Evolutionary conservation across 306 rosid species (phyloP).

Genomic region (Dryas drummondii): DNA sequence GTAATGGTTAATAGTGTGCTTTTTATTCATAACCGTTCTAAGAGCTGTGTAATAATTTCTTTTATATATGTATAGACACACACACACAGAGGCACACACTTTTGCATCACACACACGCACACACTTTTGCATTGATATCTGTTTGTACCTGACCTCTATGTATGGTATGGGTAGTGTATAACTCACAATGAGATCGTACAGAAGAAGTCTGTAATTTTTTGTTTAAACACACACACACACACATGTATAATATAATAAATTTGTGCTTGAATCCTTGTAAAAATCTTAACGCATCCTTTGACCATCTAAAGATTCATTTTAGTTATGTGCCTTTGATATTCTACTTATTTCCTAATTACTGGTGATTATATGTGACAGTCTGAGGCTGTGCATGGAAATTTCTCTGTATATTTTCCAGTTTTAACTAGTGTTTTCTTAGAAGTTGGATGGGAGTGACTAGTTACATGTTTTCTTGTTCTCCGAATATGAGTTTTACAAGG

Average conservation of each 20-base stretch:
- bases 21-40: not conserved
- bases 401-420: not conserved
- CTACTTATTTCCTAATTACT: not conserved
- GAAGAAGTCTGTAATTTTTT: not conserved
- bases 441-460: not conserved
- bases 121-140: not conserved
- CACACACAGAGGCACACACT: not conserved
- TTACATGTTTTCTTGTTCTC: constrained; percentile 1
- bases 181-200: not conserved
- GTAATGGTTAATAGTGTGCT: not conserved
- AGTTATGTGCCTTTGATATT: not conserved
- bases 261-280: not conserved
- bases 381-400: not conserved
- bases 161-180: not conserved
- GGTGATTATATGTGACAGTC: not conserved
- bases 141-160: not conserved
- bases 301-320: not conserved
- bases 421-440: not conserved
- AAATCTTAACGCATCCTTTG: not conserved
- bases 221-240: not conserved
- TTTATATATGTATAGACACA: not conserved
- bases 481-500: not conserved
- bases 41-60: not conserved
- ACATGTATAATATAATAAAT: not conserved
- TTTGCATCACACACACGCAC: not conserved